phyloP scores from a whole-genome alignment of 805 yeast species.

The Yarrowia keelungensis region DNA sequence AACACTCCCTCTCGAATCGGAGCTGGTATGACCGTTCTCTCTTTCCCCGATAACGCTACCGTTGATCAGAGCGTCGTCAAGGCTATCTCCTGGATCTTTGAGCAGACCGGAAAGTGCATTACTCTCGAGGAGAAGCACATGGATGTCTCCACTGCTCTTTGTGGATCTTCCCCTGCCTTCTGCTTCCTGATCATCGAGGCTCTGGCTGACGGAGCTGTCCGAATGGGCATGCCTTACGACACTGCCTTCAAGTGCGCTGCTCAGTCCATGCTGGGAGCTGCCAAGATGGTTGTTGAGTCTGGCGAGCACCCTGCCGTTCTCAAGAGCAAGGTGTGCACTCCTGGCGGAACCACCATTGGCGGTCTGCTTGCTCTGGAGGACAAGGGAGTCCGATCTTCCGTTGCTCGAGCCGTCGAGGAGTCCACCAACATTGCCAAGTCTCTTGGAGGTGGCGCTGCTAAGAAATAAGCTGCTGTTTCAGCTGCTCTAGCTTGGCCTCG shows the following conservation, averaged over 20 bases:
- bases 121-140: conserved; percentile 76
- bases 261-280: conserved; percentile 93
- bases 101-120: conserved; percentile 53
- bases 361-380: conserved; percentile 94
- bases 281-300: conserved; percentile 82
- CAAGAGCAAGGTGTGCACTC: conserved; percentile 90
- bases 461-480: conserved; percentile 16
- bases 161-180: conserved; percentile 98
- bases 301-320: conserved; percentile 88
- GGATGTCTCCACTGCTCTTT: conserved; percentile 94
- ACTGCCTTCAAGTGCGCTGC: conserved; percentile 87
- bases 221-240: conserved; percentile 89
- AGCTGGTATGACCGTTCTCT: conserved; percentile 91
- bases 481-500: conserved; percentile 13
- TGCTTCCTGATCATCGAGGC: conserved; percentile 88
- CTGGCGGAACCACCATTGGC: conserved; percentile 97
- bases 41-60: conserved; percentile 64
- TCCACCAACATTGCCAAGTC: conserved; percentile 78
- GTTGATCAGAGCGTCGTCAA: conserved; percentile 46
- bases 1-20: conserved; percentile 96
- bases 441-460: conserved; percentile 27
- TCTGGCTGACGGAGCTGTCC: conserved; percentile 89
- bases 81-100: conserved; percentile 54
- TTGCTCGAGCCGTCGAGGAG: conserved; percentile 87
- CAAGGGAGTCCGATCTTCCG: conserved; percentile 83